Evolutionary conservation across 257 asterid genomes (phyloP).

Genomic region (Fraxinus quadrangulata): DNA sequence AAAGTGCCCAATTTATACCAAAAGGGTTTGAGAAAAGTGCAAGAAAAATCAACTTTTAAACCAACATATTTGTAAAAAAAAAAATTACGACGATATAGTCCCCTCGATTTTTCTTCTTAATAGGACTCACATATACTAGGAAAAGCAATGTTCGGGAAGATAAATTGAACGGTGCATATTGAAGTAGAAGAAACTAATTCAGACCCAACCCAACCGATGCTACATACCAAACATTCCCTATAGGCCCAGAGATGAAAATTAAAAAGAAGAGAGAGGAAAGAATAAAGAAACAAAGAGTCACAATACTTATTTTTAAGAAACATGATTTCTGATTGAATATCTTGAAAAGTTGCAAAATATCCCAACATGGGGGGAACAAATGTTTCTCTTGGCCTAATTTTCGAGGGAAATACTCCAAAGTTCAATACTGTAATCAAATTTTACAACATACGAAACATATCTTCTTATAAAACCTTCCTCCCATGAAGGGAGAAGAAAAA

Average conservation of each 20-base stretch:
- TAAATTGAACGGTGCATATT: no score
- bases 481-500: neutral
- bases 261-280: neutral
- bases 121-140: no score
- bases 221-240: neutral
- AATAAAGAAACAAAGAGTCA: neutral
- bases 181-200: no score
- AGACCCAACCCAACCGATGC: no score
- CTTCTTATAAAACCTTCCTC: neutral
- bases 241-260: no score
- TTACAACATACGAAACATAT: neutral
- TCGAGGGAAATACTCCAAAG: neutral
- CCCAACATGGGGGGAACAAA: neutral
- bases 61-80: no score
- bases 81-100: no score
- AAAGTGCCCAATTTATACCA: neutral
- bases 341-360: neutral
- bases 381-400: neutral
- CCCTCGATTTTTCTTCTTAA: no score
- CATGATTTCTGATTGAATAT: neutral
- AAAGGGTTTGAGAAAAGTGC: neutral
- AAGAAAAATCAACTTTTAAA: neutral
- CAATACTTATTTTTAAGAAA: neutral
- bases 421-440: neutral
- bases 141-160: no score